Percentiles rank a stretch among this genome's conserved stretches.
These are phyloP conservation scores for Amanita jacksonii DNA, from an alignment of 768 basidiomycete species.

Conservation along the genomic window DNA sequence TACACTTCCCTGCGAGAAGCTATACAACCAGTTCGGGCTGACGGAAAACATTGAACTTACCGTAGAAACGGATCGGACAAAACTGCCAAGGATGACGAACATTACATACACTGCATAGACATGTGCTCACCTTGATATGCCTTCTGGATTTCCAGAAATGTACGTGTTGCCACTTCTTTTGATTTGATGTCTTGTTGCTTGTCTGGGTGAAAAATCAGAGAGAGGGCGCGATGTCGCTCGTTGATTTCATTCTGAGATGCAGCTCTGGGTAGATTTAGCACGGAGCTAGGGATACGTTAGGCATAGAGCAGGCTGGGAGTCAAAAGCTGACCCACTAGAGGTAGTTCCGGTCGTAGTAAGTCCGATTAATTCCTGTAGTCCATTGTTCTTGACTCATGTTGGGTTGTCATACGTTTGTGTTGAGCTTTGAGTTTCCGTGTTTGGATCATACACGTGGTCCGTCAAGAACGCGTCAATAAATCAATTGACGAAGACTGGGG, in stretches of 20 bases:
- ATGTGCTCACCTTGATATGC: conserved; percentile 62
- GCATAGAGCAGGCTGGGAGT: background rate
- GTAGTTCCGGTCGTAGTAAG: conserved; percentile 4
- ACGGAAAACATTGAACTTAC: no score
- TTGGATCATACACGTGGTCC: no score
- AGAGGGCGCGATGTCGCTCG: conserved; percentile 62
- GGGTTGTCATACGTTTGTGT: no score
- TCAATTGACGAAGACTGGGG: no score
- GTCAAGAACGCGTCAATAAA: no score
- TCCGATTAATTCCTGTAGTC: background rate
- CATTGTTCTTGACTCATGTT: conserved; percentile 3
- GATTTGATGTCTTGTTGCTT: conserved; percentile 53
- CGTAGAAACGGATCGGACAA: conserved; percentile 64
- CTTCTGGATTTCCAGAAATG: conserved; percentile 70
- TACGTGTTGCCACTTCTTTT: conserved; percentile 50
- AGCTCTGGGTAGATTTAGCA: conserved; percentile 59
- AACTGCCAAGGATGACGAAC: conserved; percentile 28
- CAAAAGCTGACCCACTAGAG: conserved; percentile 12
- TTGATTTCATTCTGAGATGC: conserved; percentile 64
- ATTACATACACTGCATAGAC: background rate
- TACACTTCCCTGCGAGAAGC: conserved; percentile 50
- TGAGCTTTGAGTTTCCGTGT: no score
- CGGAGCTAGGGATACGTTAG: conserved; percentile 31
- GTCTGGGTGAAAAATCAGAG: conserved; percentile 80
- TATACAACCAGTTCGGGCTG: conserved; percentile 9